Conservation (phyloP, 1,139 yeast genomes). For the Insectozyma bohioensis region DNA sequence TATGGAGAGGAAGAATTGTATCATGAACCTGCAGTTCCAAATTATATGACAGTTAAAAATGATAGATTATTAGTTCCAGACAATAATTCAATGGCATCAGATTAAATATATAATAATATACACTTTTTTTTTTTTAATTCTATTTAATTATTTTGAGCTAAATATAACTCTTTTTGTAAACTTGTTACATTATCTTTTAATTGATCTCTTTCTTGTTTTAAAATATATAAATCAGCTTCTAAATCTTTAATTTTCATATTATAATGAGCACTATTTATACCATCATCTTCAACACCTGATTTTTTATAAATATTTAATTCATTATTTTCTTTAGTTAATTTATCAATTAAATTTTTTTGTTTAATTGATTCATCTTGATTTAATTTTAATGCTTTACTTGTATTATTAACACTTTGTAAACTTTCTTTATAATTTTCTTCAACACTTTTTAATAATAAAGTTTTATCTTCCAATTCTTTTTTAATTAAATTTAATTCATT, state of each 20-base stretch:
- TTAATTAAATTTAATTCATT: constrained; percentile 36
- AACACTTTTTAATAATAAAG: constrained; percentile 36
- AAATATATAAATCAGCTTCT: constrained; percentile 78
- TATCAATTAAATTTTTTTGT: constrained; percentile 56
- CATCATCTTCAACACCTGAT: constrained; percentile 37
- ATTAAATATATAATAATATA: constrained; percentile 1
- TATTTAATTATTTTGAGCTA: constrained; percentile 20
- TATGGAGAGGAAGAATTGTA: constrained; percentile 11
- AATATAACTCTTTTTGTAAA: constrained; percentile 57
- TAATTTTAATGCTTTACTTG: constrained; percentile 70
- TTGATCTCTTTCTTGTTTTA: constrained; percentile 82
- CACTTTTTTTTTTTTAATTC: not conserved
- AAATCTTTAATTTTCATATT: constrained; percentile 78
- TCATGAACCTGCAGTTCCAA: constrained; percentile 31
- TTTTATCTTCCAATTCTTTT: constrained; percentile 32
- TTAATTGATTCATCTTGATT: constrained; percentile 70
- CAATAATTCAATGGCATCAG: constrained; percentile 8
- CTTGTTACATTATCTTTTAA: constrained; percentile 62
- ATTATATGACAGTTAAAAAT: constrained; percentile 31
- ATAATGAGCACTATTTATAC: constrained; percentile 64
- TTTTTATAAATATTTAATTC: constrained; percentile 59
- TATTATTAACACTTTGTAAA: constrained; percentile 67
- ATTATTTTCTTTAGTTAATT: constrained; percentile 64
- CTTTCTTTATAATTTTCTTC: constrained; percentile 69
- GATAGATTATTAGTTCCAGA: constrained; percentile 22